These are phyloP conservation scores for Diaporthe citri DNA, from an alignment of 2,329 filamentous ascomycete species.

Conservation along the genomic window DNA sequence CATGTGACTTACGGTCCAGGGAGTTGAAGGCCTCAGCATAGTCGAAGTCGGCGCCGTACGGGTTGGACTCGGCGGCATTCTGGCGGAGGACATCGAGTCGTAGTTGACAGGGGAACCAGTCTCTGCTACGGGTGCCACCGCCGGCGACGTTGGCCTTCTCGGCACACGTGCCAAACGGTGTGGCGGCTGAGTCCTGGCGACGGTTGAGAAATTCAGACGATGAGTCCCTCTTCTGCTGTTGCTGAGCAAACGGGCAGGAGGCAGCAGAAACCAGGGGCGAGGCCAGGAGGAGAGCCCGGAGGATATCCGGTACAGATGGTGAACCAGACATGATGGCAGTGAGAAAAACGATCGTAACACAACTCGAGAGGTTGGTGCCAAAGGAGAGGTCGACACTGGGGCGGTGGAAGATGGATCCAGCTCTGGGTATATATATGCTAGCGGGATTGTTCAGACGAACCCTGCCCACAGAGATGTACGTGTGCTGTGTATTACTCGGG, in stretches of 20 bases:
- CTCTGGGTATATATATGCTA: constrained; percentile 8
- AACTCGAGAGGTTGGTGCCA: constrained; percentile 18
- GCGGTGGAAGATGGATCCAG: not conserved
- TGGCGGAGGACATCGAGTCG: constrained; percentile 78
- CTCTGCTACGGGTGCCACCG: constrained; percentile 72
- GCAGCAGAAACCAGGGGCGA: constrained; percentile 32
- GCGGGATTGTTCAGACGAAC: constrained; percentile 7
- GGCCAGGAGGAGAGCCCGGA: constrained; percentile 35
- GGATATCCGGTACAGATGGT: constrained; percentile 21
- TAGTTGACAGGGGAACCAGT: constrained; percentile 80
- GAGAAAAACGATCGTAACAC: not conserved
- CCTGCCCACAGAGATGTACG: not conserved
- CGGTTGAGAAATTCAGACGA: constrained; percentile 8
- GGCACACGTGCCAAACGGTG: constrained; percentile 39
- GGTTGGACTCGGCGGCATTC: constrained; percentile 71
- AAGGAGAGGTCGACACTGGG: not conserved
- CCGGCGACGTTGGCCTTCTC: constrained; percentile 59
- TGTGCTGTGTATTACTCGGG: constrained; percentile 1
- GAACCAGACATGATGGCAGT: constrained; percentile 20
- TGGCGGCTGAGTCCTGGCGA: constrained; percentile 7
- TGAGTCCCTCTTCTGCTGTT: constrained; percentile 16
- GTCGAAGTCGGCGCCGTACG: constrained; percentile 73
- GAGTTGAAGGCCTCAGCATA: constrained; percentile 78
- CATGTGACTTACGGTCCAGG: constrained; percentile 62
- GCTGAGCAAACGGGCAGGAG: constrained; percentile 35